Base-by-base conservation (phyloP, 257 asterid genomes). In the Voacanga thouarsii region DNA sequence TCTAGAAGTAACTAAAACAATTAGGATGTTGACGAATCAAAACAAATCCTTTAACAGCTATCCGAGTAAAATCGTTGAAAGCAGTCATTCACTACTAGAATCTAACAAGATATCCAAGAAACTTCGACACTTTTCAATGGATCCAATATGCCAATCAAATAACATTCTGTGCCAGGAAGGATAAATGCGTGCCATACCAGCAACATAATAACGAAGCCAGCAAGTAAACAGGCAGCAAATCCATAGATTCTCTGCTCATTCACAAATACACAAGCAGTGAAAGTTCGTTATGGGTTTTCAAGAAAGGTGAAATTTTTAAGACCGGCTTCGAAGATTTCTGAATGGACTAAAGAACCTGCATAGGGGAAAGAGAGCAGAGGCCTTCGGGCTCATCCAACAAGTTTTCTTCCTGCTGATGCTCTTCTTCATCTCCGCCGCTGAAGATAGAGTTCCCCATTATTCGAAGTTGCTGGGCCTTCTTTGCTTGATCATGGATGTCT, bases 161-260 rank as follows among this genome's bases (percentile, higher is more conserved):
- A 45, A 77, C 49, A 68, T 18, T 28, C 39, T 23, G 30, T 39
- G 12, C 49, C 60, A 33, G 7, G 45, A 41, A 57, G 33, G 33
- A 28, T 12, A 18, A 60, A 33, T 78, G 26, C 19, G 81, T 45
- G 75, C 19, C 90, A n/a, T 91, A 95, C 99, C 98, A 95, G 87
- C 83, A 95, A 81, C 90, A 89, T 86, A 84, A 84, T 92, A 65
- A 89, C 77, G 82, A 91, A 80, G 44, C 99, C 99, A 74, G 93
- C 94, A 59, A 92, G 85, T 66, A 89, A 82, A 87, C 93, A 88
- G 51, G 94, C 99, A 41, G 90, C 97, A 78, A 91, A 95, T 39
- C 87, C 99, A 79, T 95, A 95, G 37, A 91, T 71, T 82, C 99
- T 91, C 99, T 95, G 97, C 84, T 33, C 88, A 82, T 77, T 72